phyloP scores from a whole-genome alignment of 305 asterid species.

The Rubia balearica region DNA sequence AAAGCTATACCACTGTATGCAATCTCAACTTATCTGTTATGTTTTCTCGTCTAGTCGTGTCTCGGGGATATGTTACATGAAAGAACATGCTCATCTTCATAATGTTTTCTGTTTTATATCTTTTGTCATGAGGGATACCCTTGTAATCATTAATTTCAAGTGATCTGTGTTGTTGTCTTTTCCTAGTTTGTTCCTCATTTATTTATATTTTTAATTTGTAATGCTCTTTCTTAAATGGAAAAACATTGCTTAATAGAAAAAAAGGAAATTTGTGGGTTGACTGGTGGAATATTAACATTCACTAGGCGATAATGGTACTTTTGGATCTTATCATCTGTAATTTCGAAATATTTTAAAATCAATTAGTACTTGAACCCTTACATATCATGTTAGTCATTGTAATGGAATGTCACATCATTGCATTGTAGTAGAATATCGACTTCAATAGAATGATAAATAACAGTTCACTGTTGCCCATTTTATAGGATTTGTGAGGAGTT shows the following conservation, averaged over 20 bases:
- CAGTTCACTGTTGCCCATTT: neutral
- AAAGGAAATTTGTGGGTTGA: neutral
- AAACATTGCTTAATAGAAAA: no score
- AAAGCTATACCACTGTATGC: conserved; percentile 59
- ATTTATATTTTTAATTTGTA: no score
- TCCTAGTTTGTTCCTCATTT: neutral
- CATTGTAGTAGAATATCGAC: neutral
- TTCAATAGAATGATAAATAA: neutral
- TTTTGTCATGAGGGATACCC: neutral
- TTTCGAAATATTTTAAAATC: neutral
- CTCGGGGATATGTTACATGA: conserved; percentile 4
- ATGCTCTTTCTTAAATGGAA: neutral
- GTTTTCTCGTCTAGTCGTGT: neutral
- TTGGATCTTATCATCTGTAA: neutral
- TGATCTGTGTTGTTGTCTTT: neutral
- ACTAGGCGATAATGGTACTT: neutral
- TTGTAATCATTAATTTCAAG: no score
- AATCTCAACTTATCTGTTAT: conserved; percentile 26
- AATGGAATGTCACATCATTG: neutral
- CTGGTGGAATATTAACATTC: neutral
- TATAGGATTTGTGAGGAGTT: neutral
- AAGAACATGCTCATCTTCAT: neutral
- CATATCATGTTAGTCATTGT: neutral
- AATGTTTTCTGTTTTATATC: neutral
- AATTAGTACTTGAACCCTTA: neutral